Evolutionary conservation across 257 asterid species (phyloP), one percentile per base, ranked within the genome.

Genomic region (Jaltomata sinuosa): DNA sequence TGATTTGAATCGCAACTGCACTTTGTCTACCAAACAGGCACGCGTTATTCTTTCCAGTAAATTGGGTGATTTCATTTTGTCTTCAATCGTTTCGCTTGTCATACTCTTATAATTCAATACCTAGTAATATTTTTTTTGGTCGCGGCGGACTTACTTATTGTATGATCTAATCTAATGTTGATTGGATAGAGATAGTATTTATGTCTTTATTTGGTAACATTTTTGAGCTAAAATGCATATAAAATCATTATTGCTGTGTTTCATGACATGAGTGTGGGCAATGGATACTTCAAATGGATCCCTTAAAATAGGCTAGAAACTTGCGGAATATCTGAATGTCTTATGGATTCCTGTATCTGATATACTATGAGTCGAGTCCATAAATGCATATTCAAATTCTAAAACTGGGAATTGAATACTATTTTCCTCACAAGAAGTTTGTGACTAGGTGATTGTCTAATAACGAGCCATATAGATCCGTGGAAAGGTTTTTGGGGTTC

Each of bases 21-120:
- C 98, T 86, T 88, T 97, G 84, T 92, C 98, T 83, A 95, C 98
- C 84, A 94, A 90, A 80, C 99, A 96, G 98, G 99, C 93, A 64
- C 19, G 29, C 45, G 12, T 67, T 67, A 32, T 32, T 55, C 27
- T 55, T 55, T 8, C 4, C 25, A 55, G 10, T 11, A 16, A 36
- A 38, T 52, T 62, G 27, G 42, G 22, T 45, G 12, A n/a, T 67
- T 31, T 49, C 38, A 49, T 76, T 68, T 32, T 67, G 31, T 49
- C 8, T 80, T 49, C 52, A 18, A 18, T 49, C 5, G 8, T 9
- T 2, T 71, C n/a, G 12, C 47, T 7, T 32, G 19, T 50, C 5
- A 19, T 61, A 25, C 34, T 9, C 29, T 77, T 78, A 59, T n/a
- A 59, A 22, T 10, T 22, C 18, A 59, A 22, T 10, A 59, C 55